Percentiles rank a stretch among this genome's conserved stretches.
These are phyloP conservation scores for Chaetomiaceae sp. DNA, from an alignment of 2,329 filamentous ascomycete species.

Conservation along the genomic window DNA sequence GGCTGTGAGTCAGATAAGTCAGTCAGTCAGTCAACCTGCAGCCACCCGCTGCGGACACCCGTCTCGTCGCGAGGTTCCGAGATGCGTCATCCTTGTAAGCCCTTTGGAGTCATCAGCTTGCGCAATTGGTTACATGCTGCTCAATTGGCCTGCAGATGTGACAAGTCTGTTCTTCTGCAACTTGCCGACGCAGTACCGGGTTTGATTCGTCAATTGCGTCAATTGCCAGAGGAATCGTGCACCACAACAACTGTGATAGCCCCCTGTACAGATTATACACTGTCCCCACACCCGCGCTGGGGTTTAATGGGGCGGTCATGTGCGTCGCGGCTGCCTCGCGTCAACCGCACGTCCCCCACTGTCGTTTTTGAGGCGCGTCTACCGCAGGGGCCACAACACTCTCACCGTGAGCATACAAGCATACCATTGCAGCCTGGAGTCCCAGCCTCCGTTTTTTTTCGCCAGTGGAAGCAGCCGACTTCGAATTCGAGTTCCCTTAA, in stretches of 20 bases:
- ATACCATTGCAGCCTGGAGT: neutral
- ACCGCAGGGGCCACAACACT: neutral
- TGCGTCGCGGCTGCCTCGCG: slow-evolving; percentile 20
- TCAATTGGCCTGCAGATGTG: neutral
- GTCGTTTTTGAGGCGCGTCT: slow-evolving; percentile 15
- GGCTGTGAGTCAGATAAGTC: neutral
- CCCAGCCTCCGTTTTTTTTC: neutral
- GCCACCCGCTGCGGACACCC: neutral
- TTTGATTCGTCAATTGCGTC: too few species aligned
- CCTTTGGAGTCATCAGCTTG: neutral
- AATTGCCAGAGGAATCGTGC: too few species aligned
- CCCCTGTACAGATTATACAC: too few species aligned
- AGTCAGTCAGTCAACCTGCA: neutral
- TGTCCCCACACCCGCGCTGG: slow-evolving; percentile 5
- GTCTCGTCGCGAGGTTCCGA: neutral
- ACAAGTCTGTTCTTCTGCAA: too few species aligned
- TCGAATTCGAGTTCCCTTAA: neutral
- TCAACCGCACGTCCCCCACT: slow-evolving; percentile 9
- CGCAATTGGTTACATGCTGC: neutral
- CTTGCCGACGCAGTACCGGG: neutral
- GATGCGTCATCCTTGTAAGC: neutral
- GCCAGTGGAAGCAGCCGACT: neutral
- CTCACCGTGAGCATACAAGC: neutral
- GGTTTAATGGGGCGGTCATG: slow-evolving; percentile 19
- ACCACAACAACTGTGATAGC: too few species aligned